Base-by-base conservation (phyloP, 768 basidiomycete genomes). In the Symmetrospora coprosmae region DNA sequence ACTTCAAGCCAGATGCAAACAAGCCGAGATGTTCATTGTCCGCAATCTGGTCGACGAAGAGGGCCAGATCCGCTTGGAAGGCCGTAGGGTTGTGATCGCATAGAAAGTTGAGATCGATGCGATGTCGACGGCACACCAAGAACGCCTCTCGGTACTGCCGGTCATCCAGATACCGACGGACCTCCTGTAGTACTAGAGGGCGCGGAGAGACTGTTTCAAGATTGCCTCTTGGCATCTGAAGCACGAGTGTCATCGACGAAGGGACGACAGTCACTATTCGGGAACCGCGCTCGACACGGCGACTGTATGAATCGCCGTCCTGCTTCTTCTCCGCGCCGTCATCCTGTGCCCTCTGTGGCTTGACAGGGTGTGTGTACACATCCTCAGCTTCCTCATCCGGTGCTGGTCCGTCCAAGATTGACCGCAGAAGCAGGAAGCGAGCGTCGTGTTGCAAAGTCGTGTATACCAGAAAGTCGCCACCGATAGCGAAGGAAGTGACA, bases 181-280 rank as follows among this genome's bases (percentile, higher is more conserved):
- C 83, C 4, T 87, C 83, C 58, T 83, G 79, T 76, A 94, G 81
- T 17, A 96, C 90, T 66, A 99, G 73, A 13, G 91, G 86, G 40
- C 94, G 77, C 2, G 94, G 94, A 67, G 85, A 87, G 52, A 99
- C 83, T 0, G 89, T 96, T 75, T 99, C 94, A 62, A 99, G 70
- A 72, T 97, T 97, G 0, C 94, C 94, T 65, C 94, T 76, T 0
- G 92, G 94, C 92, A 97, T 97, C 73, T 99, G 94, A 9, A 99
- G 74, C 0, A 97, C 86, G 33, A 99, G 72, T 66, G 79, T 82
- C 87, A 91, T 96, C 7, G 81, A 74, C 61, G 83, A 88, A 0
- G 90, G 84, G 0, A 94, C 83, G 13, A 84, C 85, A 0, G 84
- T 81, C 3, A 97, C 89, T 33, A 96, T 90, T 61, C 84, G 75